These are phyloP conservation scores for Metschnikowia gelsemii DNA, from an alignment of 805 yeast species.

Conservation along the genomic window DNA sequence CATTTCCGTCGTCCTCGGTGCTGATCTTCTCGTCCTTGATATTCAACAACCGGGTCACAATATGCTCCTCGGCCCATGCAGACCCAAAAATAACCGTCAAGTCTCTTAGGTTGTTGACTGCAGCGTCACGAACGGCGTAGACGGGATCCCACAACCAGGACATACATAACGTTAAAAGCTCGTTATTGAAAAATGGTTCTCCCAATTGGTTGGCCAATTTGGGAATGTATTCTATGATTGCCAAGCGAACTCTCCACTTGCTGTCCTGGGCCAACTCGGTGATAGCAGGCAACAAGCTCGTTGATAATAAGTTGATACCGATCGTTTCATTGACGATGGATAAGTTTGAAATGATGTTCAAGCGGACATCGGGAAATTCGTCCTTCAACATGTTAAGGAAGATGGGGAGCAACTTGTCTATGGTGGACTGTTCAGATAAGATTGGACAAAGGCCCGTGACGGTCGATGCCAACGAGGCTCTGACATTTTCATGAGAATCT, in stretches of 20 bases:
- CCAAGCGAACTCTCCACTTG: conserved; percentile 96
- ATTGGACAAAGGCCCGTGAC: conserved; percentile 84
- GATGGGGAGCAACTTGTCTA: conserved; percentile 79
- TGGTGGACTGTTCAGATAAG: conserved; percentile 80
- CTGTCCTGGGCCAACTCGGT: conserved; percentile 94
- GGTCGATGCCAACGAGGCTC: conserved; percentile 88
- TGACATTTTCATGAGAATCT: conserved; percentile 90
- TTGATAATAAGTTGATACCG: conserved; percentile 84
- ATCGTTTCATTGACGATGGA: conserved; percentile 91
- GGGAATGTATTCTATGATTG: conserved; percentile 95
- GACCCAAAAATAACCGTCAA: conserved; percentile 87
- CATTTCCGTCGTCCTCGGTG: conserved; percentile 24
- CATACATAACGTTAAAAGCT: conserved; percentile 84
- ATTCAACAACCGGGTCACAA: conserved; percentile 69
- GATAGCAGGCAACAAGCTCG: conserved; percentile 90
- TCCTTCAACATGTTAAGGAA: conserved; percentile 93
- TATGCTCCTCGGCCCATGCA: conserved; percentile 86
- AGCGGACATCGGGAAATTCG: conserved; percentile 93
- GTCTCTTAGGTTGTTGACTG: conserved; percentile 77
- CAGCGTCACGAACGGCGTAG: conserved; percentile 94
- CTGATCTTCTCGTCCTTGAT: conserved; percentile 23
- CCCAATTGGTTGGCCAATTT: conserved; percentile 92
- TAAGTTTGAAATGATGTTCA: conserved; percentile 88
- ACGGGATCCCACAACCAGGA: conserved; percentile 99
- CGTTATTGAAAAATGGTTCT: conserved; percentile 87